Conservation (phyloP, 352 stramenopile species). For the Pythium rhizo-oryzae region DNA sequence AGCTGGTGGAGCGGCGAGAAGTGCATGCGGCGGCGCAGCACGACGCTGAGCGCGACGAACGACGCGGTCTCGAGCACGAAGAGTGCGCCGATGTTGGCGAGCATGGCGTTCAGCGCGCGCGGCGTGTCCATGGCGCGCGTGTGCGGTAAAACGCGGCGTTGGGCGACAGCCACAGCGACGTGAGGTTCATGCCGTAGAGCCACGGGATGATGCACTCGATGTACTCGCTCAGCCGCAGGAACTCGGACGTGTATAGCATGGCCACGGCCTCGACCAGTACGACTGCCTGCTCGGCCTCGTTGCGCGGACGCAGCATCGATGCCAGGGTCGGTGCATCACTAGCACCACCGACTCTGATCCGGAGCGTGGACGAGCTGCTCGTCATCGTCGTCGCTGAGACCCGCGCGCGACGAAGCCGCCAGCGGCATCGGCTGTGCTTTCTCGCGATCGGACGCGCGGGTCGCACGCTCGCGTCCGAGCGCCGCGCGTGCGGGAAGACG, state of each 20-base stretch:
- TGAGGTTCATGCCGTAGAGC: slow-evolving; percentile 25
- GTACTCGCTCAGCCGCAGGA: slow-evolving; percentile 37
- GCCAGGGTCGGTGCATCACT: too few relatives aligned
- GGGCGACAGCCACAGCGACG: slow-evolving; percentile 7
- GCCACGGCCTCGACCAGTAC: slow-evolving; percentile 14
- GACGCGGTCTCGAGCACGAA: slow-evolving; percentile 22
- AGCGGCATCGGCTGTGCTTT: background rate
- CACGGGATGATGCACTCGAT: slow-evolving; percentile 40
- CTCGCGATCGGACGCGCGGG: too few relatives aligned
- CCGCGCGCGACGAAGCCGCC: background rate
- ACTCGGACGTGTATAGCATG: slow-evolving; percentile 39
- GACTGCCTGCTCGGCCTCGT: background rate
- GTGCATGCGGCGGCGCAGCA: slow-evolving; percentile 9
- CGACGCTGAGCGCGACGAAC: slow-evolving; percentile 15
- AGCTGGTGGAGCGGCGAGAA: slow-evolving; percentile 37
- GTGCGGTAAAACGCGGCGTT: slow-evolving; percentile 20
- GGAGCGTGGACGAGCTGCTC: background rate
- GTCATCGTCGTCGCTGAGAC: background rate
- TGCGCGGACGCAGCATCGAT: background rate
- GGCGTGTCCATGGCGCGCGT: slow-evolving; percentile 1
- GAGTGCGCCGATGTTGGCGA: slow-evolving; percentile 11
- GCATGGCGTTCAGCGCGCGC: background rate
- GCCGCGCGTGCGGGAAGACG: background rate
- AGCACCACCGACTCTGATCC: too few relatives aligned
- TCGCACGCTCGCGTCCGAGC: too few relatives aligned